Conservation (phyloP, 129 eudicot genomes). For the sunflower (Helianthus annuus) region HanXRQr2.0-SUNRISE NC_035444.2:19115189-19115688, state of each 20-base stretch:
- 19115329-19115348: no score
- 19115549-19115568: slow-evolving; percentile 14
- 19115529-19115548: background rate
- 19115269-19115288: no score
- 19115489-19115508: background rate
- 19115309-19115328: no score
- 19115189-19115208: no score
- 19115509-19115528: background rate
- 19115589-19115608: slow-evolving; percentile 5
- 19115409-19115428: no score
- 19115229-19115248: no score
- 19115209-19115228: no score
- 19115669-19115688: slow-evolving; percentile 37
- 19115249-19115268: no score
- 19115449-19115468: background rate
- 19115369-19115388: no score
- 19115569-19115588: background rate
- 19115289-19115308: no score
- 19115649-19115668: slow-evolving; percentile 60
- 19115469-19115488: background rate
- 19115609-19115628: slow-evolving; percentile 46
- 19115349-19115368: no score
- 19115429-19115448: background rate
- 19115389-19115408: no score
- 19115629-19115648: slow-evolving; percentile 62